phyloP scores from a whole-genome alignment of 306 rosid species.

The Trifolium subterraneum region DNA sequence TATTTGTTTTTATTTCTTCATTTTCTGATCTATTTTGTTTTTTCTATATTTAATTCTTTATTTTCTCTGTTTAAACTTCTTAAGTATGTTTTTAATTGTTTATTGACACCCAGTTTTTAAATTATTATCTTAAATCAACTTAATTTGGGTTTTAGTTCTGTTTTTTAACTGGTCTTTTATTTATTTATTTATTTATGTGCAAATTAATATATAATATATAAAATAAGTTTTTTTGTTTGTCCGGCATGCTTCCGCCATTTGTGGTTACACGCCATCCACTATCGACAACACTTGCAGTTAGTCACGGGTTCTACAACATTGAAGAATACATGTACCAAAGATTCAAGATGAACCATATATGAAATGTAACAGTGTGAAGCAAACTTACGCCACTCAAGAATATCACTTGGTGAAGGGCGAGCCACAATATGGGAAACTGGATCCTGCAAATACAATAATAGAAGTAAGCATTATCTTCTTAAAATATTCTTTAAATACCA shows the following conservation, averaged over 20 bases:
- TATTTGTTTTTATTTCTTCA: background rate
- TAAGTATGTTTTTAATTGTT: background rate
- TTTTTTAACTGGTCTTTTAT: background rate
- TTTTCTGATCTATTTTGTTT: background rate
- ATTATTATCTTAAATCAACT: background rate
- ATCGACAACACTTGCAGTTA: background rate
- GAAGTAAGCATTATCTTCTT: slow-evolving; percentile 39
- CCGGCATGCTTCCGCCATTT: background rate
- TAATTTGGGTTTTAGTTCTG: background rate
- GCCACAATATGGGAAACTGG: slow-evolving; percentile 99
- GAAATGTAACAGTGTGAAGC: slow-evolving; percentile 21
- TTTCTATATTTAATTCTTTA: background rate
- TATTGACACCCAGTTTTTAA: background rate
- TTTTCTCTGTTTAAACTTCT: background rate
- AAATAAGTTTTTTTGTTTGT: background rate
- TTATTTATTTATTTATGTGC: background rate
- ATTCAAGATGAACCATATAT: slow-evolving; percentile 13
- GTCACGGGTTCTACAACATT: slow-evolving; percentile 26
- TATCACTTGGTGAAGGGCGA: slow-evolving; percentile 88
- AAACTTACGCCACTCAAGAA: slow-evolving; percentile 99
- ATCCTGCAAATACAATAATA: slow-evolving; percentile 61
- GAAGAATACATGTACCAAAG: background rate
- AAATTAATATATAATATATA: too few species aligned
- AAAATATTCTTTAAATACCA: slow-evolving; percentile 14
- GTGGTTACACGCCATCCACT: background rate